Evolutionary conservation across 2,329 filamentous ascomycete species (phyloP).

Genomic region (Mycosphaerella sp.): DNA sequence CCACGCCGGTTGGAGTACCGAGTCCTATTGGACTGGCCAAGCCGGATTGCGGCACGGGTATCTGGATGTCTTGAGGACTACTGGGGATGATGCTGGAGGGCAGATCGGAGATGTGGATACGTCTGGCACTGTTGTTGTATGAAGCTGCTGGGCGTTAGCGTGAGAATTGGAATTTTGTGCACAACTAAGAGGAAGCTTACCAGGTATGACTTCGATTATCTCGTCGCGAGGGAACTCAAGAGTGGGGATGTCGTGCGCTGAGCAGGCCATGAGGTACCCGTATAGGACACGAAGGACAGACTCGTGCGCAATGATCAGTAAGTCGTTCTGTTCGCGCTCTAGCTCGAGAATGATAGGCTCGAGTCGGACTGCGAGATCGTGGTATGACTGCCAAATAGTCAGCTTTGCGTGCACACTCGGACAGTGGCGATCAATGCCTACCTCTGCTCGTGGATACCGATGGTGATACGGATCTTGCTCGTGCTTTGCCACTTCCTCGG

Average conservation of each 20-base stretch:
- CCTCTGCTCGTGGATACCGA: slow-evolving; percentile 88
- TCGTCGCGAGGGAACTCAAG: slow-evolving; percentile 92
- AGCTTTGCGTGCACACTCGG: not conserved
- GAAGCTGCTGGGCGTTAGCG: slow-evolving; percentile 50
- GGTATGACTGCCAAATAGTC: slow-evolving; percentile 65
- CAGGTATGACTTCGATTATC: slow-evolving; percentile 96
- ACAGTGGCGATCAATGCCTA: slow-evolving; percentile 37
- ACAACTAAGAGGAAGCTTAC: not conserved
- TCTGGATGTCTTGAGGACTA: slow-evolving; percentile 74
- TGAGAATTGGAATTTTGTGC: not conserved
- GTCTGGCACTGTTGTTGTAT: slow-evolving; percentile 92
- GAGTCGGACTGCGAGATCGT: slow-evolving; percentile 93
- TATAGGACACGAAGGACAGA: slow-evolving; percentile 96
- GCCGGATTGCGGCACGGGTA: slow-evolving; percentile 57
- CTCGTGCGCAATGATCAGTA: slow-evolving; percentile 98
- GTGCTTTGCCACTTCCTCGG: slow-evolving; percentile 88
- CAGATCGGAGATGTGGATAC: slow-evolving; percentile 73
- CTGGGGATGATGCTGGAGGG: slow-evolving; percentile 63
- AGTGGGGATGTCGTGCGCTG: slow-evolving; percentile 86
- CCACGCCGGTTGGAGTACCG: slow-evolving; percentile 11
- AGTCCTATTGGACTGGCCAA: slow-evolving; percentile 39
- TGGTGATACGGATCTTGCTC: slow-evolving; percentile 95
- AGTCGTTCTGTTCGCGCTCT: slow-evolving; percentile 91
- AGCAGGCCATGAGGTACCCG: slow-evolving; percentile 97
- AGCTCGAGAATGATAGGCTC: slow-evolving; percentile 97